Evolutionary conservation across 208 protist species (phyloP), one percentile per base, ranked within the genome.

Genomic region (Leishmania aethiopica): DNA sequence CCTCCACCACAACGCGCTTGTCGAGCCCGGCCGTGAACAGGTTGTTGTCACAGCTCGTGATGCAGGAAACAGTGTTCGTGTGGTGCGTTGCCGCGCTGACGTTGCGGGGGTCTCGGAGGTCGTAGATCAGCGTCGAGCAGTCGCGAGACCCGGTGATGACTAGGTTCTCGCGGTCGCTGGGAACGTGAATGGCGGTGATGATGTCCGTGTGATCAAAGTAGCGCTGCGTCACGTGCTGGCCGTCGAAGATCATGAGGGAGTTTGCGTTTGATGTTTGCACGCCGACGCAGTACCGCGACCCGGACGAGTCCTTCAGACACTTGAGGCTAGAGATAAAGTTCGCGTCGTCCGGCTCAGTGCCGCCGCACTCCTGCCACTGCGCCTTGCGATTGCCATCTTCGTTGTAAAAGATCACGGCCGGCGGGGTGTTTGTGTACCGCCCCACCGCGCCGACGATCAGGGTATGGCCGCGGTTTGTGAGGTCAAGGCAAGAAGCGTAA

Each of bases 131-230:
- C 19, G 95, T 92, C 13, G 89, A 91, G 71, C 92, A 90, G 89
- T 97, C 95, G 32, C 95, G 85, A 15, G 95, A 97, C 45, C 95
- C 95, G 15, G 93, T 96, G 78, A 97, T 86, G 77, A 97, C 84
- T 25, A 85, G 84, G 79, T 84, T 90, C 28, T 95, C 91, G 47
- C 88, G 84, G 55, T 96, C 92, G 32, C 75, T 72, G n/a, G 93
- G 91, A 10, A 94, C 88, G 76, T 95, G 89, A 82, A 97, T 86
- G 17, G 92, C 85, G 22, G 95, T 95, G 66, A 97, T 92, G 75
- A 97, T 92, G 80, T 97, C 95, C 55, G 88, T 89, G 85, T 97
- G 95, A 67, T 94, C 93, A 47, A 78, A 87, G 85, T 96, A 95
- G 60, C 94, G 92, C 69, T 94, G 90, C 47, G 94, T 78, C 57